Conservation (phyloP, 2,329 filamentous ascomycete species). For the Talaromyces sp. region DNA sequence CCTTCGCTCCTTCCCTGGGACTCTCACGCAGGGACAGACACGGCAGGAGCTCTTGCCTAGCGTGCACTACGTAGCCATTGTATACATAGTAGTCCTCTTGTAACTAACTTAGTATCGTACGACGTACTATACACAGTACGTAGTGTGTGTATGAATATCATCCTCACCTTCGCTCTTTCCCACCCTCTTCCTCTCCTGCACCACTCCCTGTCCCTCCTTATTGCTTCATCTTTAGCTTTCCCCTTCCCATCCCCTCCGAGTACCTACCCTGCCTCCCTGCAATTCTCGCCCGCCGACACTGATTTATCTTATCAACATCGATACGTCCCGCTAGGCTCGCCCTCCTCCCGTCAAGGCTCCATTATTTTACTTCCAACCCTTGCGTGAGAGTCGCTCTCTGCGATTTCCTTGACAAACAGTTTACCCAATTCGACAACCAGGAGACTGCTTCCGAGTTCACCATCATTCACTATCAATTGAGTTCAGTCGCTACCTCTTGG, state of each 20-base stretch:
- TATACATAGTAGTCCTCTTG: not conserved
- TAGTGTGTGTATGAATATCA: not conserved
- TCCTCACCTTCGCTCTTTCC: slow-evolving; percentile 14
- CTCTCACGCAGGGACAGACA: not conserved
- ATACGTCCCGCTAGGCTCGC: slow-evolving; percentile 2
- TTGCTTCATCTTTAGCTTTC: not conserved
- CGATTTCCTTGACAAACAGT: not conserved
- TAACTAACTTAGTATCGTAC: not conserved
- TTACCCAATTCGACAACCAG: not conserved
- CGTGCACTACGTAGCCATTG: too few relatives aligned
- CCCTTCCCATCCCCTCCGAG: not conserved
- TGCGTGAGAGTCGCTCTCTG: slow-evolving; percentile 6
- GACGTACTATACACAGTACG: not conserved
- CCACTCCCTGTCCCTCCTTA: not conserved
- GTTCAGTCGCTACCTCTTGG: slow-evolving; percentile 12
- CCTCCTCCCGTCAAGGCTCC: slow-evolving; percentile 7
- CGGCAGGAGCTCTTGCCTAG: not conserved
- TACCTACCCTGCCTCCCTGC: not conserved
- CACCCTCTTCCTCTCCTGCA: not conserved
- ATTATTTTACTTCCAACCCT: slow-evolving; percentile 14
- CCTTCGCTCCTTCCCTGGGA: slow-evolving; percentile 10
- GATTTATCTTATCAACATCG: slow-evolving; percentile 20
- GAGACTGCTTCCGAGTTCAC: not conserved
- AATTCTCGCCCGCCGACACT: slow-evolving; percentile 24
- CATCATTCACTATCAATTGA: not conserved